phyloP scores from a whole-genome alignment of 805 yeast genomes.

The Torulaspora indica region DNA sequence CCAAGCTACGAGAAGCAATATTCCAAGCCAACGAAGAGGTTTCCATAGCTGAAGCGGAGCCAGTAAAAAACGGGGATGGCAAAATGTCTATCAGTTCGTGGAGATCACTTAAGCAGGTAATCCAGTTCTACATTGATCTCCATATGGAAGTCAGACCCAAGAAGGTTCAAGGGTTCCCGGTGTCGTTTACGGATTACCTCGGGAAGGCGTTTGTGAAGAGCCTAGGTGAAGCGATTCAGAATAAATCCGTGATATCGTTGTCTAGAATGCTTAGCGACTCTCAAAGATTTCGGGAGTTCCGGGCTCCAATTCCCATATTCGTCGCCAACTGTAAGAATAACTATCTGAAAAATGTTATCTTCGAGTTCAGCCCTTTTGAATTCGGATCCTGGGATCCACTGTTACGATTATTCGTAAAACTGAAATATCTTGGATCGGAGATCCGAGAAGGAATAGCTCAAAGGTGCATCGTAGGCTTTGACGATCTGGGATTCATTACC shows the following conservation, averaged over 20 bases:
- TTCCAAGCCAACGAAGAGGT: constrained; percentile 20
- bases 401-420: constrained; percentile 45
- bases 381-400: constrained; percentile 63
- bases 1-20: constrained; percentile 16
- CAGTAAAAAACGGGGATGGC: constrained; percentile 6
- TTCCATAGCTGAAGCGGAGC: constrained; percentile 14
- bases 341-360: constrained; percentile 36
- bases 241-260: constrained; percentile 40
- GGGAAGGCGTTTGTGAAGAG: constrained; percentile 54
- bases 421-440: constrained; percentile 50
- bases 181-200: constrained; percentile 66
- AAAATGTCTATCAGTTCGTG: constrained; percentile 24
- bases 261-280: constrained; percentile 26
- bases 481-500: constrained; percentile 54
- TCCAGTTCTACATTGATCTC: constrained; percentile 48
- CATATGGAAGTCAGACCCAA: constrained; percentile 52
- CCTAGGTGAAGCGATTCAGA: constrained; percentile 33
- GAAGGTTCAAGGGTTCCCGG: constrained; percentile 47
- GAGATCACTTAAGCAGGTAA: constrained; percentile 33
- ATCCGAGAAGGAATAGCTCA: constrained; percentile 43
- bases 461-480: constrained; percentile 49
- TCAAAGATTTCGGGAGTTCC: constrained; percentile 35
- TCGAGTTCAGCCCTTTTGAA: constrained; percentile 61
- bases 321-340: constrained; percentile 40
- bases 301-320: constrained; percentile 50